Conservation (phyloP, 441 rosid genomes). For the Dalechampia spathulata region DNA sequence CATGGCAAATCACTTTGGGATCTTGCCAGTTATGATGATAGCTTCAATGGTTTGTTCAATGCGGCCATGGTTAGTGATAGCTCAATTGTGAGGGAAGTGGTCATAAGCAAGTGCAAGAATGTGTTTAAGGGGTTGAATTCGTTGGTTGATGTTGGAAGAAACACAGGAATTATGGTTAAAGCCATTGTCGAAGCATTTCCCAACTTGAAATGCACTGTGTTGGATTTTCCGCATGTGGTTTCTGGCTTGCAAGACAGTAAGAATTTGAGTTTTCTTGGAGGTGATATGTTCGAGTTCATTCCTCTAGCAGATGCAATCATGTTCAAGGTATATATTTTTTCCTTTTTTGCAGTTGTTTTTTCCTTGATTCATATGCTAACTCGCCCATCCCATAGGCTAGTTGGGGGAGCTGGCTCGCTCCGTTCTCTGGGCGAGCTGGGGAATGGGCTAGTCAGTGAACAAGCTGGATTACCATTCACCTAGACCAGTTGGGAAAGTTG, state of each 20-base stretch:
- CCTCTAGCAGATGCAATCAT: slow-evolving; percentile 28
- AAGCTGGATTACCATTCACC: too few relatives aligned
- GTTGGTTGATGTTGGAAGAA: slow-evolving; percentile 32
- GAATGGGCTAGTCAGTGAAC: too few relatives aligned
- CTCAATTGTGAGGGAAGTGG: background rate
- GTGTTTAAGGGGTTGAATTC: slow-evolving; percentile 22
- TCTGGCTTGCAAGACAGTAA: slow-evolving; percentile 11
- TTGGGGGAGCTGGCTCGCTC: too few relatives aligned
- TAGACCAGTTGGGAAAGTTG: too few relatives aligned
- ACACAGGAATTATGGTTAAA: slow-evolving; percentile 17
- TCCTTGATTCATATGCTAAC: too few relatives aligned
- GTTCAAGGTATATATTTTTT: slow-evolving; percentile 14
- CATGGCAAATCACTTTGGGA: background rate
- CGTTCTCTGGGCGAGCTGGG: too few relatives aligned
- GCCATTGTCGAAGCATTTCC: slow-evolving; percentile 18
- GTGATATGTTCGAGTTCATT: slow-evolving; percentile 25
- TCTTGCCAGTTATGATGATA: background rate
- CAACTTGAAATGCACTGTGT: slow-evolving; percentile 17
- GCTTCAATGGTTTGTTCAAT: slow-evolving; percentile 1
- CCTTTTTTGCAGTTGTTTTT: background rate
- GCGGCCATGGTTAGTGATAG: slow-evolving; percentile 26
- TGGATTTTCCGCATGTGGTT: slow-evolving; percentile 31
- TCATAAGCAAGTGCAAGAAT: slow-evolving; percentile 8
- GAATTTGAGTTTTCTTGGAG: slow-evolving; percentile 21
- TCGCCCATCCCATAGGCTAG: too few relatives aligned